phyloP scores from a whole-genome alignment of 2,329 filamentous ascomycete genomes.

The Fusarium cicatricum region DNA sequence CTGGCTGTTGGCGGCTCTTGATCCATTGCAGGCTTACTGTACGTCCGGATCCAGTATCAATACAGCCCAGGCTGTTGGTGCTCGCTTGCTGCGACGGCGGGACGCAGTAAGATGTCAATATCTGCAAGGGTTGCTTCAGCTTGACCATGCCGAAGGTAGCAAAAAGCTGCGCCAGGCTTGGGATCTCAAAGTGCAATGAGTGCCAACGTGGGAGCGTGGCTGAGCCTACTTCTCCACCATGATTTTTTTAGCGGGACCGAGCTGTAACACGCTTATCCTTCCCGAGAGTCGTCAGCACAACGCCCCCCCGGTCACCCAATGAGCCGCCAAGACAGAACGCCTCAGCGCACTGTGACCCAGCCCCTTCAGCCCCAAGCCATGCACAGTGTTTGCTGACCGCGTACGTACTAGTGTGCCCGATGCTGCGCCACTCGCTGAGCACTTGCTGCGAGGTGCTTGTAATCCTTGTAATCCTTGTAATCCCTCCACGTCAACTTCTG shows the following conservation, averaged over 20 bases:
- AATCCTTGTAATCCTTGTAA: not conserved
- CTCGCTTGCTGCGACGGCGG: too few species aligned
- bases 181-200: not conserved
- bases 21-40: not conserved
- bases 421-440: constrained; percentile 29
- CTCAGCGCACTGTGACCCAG: constrained; percentile 6
- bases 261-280: constrained; percentile 29
- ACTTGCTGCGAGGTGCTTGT: not conserved
- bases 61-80: too few species aligned
- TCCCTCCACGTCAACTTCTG: constrained; percentile 30
- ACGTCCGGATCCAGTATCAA: too few species aligned
- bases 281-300: constrained; percentile 20
- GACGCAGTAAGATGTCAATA: too few species aligned
- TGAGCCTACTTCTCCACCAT: constrained; percentile 22
- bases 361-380: not conserved
- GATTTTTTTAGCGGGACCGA: constrained; percentile 28
- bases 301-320: constrained; percentile 1
- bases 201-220: constrained; percentile 18
- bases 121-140: too few species aligned
- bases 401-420: constrained; percentile 2
- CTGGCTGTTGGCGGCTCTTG: not conserved
- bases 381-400: constrained; percentile 1
- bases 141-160: too few species aligned
- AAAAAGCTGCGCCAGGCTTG: too few species aligned
- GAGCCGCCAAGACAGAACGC: constrained; percentile 22